These are phyloP conservation scores for Oropetium thomaeum DNA, from an alignment of 176 grass and related monocot species.

Conservation along the genomic window DNA sequence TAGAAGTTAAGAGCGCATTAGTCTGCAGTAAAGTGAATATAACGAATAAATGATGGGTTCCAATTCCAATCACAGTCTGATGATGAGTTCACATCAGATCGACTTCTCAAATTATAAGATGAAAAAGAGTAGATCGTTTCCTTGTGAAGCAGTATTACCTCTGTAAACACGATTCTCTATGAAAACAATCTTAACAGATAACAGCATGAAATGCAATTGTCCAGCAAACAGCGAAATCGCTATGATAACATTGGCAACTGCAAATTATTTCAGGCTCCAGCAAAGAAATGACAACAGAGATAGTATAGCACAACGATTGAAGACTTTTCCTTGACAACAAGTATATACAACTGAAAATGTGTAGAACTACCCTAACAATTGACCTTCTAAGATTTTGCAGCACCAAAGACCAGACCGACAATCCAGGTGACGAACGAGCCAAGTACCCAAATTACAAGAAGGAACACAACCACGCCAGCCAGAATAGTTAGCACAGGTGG, in stretches of 20 bases:
- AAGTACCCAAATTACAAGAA: conserved; percentile 54
- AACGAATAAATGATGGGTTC: too few species aligned
- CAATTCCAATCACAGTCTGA: background rate
- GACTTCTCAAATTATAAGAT: background rate
- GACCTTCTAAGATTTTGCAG: conserved; percentile 46
- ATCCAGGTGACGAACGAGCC: conserved; percentile 68
- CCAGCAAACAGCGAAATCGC: background rate
- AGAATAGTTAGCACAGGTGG: conserved; percentile 71
- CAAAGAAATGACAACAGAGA: background rate
- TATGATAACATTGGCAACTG: background rate
- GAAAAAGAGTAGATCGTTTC: background rate
- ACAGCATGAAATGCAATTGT: background rate
- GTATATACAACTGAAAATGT: conserved; percentile 25
- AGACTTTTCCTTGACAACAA: background rate
- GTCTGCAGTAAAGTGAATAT: background rate
- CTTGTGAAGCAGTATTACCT: background rate
- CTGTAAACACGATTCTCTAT: background rate
- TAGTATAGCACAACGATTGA: background rate
- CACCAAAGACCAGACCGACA: conserved; percentile 49
- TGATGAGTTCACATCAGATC: background rate
- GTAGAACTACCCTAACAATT: background rate
- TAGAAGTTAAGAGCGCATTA: background rate
- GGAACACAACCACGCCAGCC: conserved; percentile 55
- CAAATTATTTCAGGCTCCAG: background rate
- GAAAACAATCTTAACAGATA: background rate